These are phyloP conservation scores for Cylindricascospora bacillispora DNA, from an alignment of 1,139 yeast species.

Conservation along the genomic window DNA sequence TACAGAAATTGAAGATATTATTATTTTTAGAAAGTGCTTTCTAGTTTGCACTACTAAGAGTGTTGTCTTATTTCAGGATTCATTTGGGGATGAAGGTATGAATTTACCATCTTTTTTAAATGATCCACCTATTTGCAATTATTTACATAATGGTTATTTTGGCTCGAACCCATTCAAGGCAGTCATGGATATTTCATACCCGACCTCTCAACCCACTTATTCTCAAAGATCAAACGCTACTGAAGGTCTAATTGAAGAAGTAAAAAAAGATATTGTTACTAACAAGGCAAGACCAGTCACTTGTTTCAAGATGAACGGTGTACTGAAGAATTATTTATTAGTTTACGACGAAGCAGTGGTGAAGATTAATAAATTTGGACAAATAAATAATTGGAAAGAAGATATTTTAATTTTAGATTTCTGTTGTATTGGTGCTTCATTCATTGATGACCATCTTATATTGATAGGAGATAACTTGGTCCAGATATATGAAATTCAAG, in stretches of 20 bases:
- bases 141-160: slow-evolving; percentile 18
- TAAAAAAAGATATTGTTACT: slow-evolving; percentile 21
- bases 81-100: slow-evolving; percentile 43
- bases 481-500: slow-evolving; percentile 45
- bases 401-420: slow-evolving; percentile 51
- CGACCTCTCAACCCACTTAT: no score
- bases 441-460: slow-evolving; percentile 46
- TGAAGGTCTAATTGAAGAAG: slow-evolving; percentile 21
- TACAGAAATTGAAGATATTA: slow-evolving; percentile 43
- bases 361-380: slow-evolving; percentile 56
- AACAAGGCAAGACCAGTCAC: slow-evolving; percentile 39
- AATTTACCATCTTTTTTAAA: slow-evolving; percentile 38
- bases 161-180: slow-evolving; percentile 23
- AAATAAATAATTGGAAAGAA: slow-evolving; percentile 37
- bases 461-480: slow-evolving; percentile 55
- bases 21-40: slow-evolving; percentile 47
- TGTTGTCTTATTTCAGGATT: slow-evolving; percentile 42
- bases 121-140: slow-evolving; percentile 13
- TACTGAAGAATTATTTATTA: slow-evolving; percentile 40
- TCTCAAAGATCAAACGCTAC: slow-evolving; percentile 30
- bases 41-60: slow-evolving; percentile 61
- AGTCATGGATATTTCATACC: slow-evolving; percentile 12
- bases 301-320: slow-evolving; percentile 40
- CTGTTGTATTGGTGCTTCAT: slow-evolving; percentile 44
- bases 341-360: slow-evolving; percentile 68